A percentile compares a stretch with the other conserved stretches of the same genome.
phyloP scores from a whole-genome alignment of 192 early-diverging fungal genomes.

The Coemansia brasiliensis region DNA sequence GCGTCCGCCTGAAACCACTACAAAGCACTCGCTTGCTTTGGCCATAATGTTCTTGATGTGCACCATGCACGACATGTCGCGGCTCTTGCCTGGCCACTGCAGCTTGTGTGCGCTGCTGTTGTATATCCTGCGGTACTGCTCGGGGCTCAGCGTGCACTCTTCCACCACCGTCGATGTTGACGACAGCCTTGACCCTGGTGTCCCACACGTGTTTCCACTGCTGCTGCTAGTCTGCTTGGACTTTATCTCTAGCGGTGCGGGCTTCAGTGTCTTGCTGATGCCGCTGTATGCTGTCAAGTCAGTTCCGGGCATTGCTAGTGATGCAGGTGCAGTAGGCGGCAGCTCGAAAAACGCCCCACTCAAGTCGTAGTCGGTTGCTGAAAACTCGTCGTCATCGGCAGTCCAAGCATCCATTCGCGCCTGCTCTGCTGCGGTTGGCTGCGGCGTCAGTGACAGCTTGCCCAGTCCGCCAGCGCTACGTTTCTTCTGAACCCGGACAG shows the following conservation, averaged over 20 bases:
- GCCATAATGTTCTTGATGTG: conserved; percentile 43
- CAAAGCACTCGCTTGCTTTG: conserved; percentile 40
- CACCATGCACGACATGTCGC: conserved; percentile 36
- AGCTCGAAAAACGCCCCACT: conserved; percentile 47
- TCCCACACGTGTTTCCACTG: conserved; percentile 6
- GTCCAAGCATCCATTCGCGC: conserved; percentile 49
- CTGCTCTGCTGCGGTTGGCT: conserved; percentile 31
- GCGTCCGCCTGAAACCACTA: conserved; percentile 28
- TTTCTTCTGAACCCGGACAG: conserved; percentile 5
- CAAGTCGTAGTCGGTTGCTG: conserved; percentile 39
- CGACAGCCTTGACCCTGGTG: conserved; percentile 40
- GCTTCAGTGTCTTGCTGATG: neutral
- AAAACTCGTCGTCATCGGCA: conserved; percentile 50
- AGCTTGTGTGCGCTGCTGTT: conserved; percentile 48
- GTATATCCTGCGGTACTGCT: conserved; percentile 40
- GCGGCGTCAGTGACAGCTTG: conserved; percentile 25
- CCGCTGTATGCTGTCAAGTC: conserved; percentile 2
- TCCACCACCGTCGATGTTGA: conserved; percentile 48
- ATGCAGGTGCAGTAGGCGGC: neutral
- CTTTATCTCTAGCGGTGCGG: neutral
- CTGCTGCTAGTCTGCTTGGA: neutral
- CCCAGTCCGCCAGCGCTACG: conserved; percentile 20
- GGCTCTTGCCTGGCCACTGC: conserved; percentile 23
- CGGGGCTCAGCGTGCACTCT: conserved; percentile 25
- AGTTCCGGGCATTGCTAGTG: neutral